Evolutionary conservation across 129 eudicot genomes (phyloP), one percentile per base, ranked within the genome.

Genomic region (Calendula officinalis): DNA sequence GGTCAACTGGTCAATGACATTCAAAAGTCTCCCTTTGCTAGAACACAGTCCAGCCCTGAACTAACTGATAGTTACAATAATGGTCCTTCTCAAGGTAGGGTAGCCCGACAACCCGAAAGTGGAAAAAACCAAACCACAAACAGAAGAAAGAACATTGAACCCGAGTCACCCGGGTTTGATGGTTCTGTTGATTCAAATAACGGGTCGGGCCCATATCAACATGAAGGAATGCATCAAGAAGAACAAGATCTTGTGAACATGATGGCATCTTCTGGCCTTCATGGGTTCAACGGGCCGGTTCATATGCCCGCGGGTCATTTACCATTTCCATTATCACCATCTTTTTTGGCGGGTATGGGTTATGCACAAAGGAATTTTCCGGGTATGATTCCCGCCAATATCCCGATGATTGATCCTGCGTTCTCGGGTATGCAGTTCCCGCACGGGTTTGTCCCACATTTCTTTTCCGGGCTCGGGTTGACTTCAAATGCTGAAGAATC

Each of bases 21-120:
- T 14, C 90, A 87, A 68, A 69, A 79, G 74, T 67, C 74, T 71
- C 81, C 79, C 57, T 82, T 91, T 80, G 88, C 94, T 8, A 83
- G 96, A 75, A 87, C 96, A 46, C 76, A 70, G 17, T 91, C 98
- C 1, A 87, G 98, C 56, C 98, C 98, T 33, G 94, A 91, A 48
- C 81, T 91, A 15, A 87, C 94, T 1, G 94, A 86, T 62, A 39
- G 69, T 6, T 80, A 75, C 44, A 61, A 66, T 33, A 83, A 80
- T 51, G 71, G 48, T 8, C 69, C 82, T 45, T 76, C 67, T 68
- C 94, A 79, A 76, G 64, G 62, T 40, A 83, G 68, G 61, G 81
- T 57, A 52, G 67, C 44, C 60, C 69, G 72, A 75, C 58, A 69
- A 14, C 58, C 80, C 0, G 94, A 87, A 73, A 73, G 64, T 66